Evolutionary conservation across 140 eudicot genomes (phyloP), one percentile per base, ranked within the genome.

Genomic region (Oenanthe javanica): DNA sequence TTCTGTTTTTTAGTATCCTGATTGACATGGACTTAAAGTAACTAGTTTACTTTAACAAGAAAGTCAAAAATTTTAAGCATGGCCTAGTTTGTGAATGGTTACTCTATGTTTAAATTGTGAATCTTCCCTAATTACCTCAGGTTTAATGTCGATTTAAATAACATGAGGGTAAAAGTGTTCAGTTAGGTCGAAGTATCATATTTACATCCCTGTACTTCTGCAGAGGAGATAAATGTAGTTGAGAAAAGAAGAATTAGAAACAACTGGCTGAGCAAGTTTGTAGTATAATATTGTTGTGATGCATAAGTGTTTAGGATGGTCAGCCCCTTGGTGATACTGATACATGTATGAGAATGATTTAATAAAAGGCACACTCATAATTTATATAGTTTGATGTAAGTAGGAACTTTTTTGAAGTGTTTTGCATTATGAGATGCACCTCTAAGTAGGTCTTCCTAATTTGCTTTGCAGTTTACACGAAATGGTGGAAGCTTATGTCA

Each of bases 391-490:
- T 50, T 23, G 81, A 61, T 63, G 31, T 15, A 13, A 79, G 11
- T 64, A 43, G 64, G 16, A 42, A 12, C 45, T 25, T 13, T 66
- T 43, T 67, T 49, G 50, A 48, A 27, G 63, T 16, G 66, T 48
- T 79, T 4, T 67, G 8, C 48, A 27, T 55, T 25, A 49, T 75
- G 50, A 78, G 79, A 67, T 78, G 79, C 42, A 70, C 61, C 73
- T 54, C 50, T 78, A 77, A 84, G 27, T 63, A 61, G 82, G 84
- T 84, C 71, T 66, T 70, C n/a, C 36, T 69, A 59, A 61, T 57
- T 79, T 49, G 61, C 63, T 82, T 71, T 42, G 54, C 81, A 55
- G 79, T 72, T 64, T 70, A 81, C 59, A 72, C 59, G 19, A 50
- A 52, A 36, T 77, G 61, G 67, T 51, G 79, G 25, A 70, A 84